These are phyloP conservation scores for Aspergillus pseudoglaucus DNA, from an alignment of 2,329 filamentous ascomycete genomes.

Conservation along the genomic window DNA sequence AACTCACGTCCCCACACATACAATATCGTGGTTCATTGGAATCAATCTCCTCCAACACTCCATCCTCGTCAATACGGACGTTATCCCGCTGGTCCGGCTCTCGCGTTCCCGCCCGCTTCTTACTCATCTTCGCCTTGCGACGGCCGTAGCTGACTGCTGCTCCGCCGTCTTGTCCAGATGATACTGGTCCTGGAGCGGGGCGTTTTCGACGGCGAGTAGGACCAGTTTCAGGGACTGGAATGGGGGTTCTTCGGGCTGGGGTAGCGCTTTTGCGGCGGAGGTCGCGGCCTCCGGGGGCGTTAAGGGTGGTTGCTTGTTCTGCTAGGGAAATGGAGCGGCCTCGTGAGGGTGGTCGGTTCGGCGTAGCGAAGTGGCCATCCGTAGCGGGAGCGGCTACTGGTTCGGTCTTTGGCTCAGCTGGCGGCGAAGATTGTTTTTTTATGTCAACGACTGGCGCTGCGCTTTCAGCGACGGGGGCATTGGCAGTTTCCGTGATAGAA, in stretches of 20 bases:
- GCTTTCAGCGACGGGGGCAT: conserved; percentile 20
- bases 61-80: conserved; percentile 42
- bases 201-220: conserved; percentile 48
- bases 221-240: conserved; percentile 33
- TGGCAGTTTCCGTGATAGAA: conserved; percentile 21
- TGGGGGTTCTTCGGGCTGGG: conserved; percentile 33
- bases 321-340: conserved; percentile 22
- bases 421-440: conserved; percentile 17
- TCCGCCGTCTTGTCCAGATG: conserved; percentile 51
- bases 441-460: conserved; percentile 12
- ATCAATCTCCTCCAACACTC: conserved; percentile 48
- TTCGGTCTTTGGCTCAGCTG: conserved; percentile 18
- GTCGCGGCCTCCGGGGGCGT: conserved; percentile 21
- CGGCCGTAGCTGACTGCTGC: conserved; percentile 57
- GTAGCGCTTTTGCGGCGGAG: conserved; percentile 38
- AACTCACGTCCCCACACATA: conserved; percentile 58
- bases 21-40: conserved; percentile 60
- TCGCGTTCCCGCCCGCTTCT: conserved; percentile 31
- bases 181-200: conserved; percentile 55
- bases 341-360: conserved; percentile 25
- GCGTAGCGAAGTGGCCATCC: conserved; percentile 17
- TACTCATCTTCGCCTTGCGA: conserved; percentile 49
- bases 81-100: conserved; percentile 35
- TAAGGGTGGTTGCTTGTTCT: conserved; percentile 16
- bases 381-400: conserved; percentile 16